Base-by-base conservation (phyloP, 2,329 filamentous ascomycete species). In the Plectosphaerella cucumerina region DNA sequence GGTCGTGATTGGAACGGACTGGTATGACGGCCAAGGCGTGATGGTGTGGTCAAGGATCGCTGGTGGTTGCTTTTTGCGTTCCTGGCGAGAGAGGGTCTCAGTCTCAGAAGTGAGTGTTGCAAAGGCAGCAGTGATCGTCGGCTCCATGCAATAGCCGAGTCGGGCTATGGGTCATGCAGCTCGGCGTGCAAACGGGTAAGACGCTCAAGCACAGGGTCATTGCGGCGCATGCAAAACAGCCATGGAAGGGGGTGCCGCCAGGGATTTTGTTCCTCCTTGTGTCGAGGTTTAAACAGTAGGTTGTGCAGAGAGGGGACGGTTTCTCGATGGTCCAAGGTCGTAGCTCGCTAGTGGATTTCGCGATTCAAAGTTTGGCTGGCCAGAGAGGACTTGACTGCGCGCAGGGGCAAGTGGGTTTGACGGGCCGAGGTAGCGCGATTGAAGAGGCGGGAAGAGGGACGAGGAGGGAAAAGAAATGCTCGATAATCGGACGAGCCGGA, bases 131-230 rank as follows among this genome's bases (percentile, higher is more conserved):
- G 42, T 44, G 42, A 44, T 44, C 21, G 42, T 31, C 42, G 42
- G 42, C 14, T 23, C 42, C 42, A 44, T 26, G 42, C 11, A 44
- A 31, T 31, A 44, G 42, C 23, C 21, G 42, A 44, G 42, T 44
- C 42, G 22, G 12, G 42, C 26, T 44, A 44, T 44, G 42, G 42
- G 20, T 31, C 42, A 44, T 44, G 42, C 42, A 44, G 23, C 18
- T 26, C 21, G 42, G 20, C n/a, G 23, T 44, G 21, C 21, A 44
- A 44, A 26, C 42, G 21, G 42, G n/a, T 17, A 18, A 39, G 39
- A 12, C n/a, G 39, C 39, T 42, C 53, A 46, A 45, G 53, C 46
- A 54, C 52, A 43, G 39, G 51, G 46, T 41, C 54, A 54, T 56
- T 47, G 50, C 54, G 52, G 54, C 50, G 50, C 50, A 54, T 54